phyloP scores from a whole-genome alignment of 352 stramenopile species.

The Phytophthora cactorum region DNA sequence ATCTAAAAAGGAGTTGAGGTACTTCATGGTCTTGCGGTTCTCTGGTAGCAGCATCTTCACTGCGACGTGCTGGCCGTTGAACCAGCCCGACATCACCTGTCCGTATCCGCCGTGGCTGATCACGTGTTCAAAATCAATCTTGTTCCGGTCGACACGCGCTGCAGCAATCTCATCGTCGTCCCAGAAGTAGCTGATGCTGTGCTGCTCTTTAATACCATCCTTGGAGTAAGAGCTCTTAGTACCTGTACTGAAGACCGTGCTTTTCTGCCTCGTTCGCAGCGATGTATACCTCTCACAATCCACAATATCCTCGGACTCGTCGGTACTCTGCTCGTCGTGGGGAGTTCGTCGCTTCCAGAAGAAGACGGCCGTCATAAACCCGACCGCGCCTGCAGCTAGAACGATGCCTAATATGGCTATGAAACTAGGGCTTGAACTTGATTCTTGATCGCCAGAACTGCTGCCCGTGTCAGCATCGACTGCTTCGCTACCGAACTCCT shows the following conservation, averaged over 20 bases:
- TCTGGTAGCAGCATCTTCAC: slow-evolving; percentile 41
- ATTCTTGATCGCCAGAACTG: not conserved
- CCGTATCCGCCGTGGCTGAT: slow-evolving; percentile 30
- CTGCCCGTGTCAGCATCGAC: not conserved
- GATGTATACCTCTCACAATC: slow-evolving; percentile 15
- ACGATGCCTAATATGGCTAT: slow-evolving; percentile 16
- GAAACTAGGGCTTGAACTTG: slow-evolving; percentile 1
- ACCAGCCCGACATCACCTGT: slow-evolving; percentile 29
- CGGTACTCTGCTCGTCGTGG: not conserved
- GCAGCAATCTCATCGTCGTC: slow-evolving; percentile 35
- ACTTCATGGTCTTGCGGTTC: slow-evolving; percentile 30
- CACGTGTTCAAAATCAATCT: slow-evolving; percentile 29
- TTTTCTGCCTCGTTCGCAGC: slow-evolving; percentile 21
- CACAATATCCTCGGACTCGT: slow-evolving; percentile 2
- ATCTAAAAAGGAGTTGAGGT: slow-evolving; percentile 29
- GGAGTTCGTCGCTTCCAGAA: slow-evolving; percentile 26
- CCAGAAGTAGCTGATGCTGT: slow-evolving; percentile 44
- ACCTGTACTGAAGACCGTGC: slow-evolving; percentile 15
- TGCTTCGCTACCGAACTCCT: not conserved
- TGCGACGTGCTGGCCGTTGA: slow-evolving; percentile 36
- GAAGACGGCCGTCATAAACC: slow-evolving; percentile 30
- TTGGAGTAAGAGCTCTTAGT: slow-evolving; percentile 28
- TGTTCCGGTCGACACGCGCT: slow-evolving; percentile 30
- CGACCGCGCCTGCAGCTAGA: slow-evolving; percentile 19
- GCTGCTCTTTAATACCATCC: slow-evolving; percentile 15